Conservation (phyloP, 2,329 filamentous ascomycete genomes). For the Beauveria sp. region DNA sequence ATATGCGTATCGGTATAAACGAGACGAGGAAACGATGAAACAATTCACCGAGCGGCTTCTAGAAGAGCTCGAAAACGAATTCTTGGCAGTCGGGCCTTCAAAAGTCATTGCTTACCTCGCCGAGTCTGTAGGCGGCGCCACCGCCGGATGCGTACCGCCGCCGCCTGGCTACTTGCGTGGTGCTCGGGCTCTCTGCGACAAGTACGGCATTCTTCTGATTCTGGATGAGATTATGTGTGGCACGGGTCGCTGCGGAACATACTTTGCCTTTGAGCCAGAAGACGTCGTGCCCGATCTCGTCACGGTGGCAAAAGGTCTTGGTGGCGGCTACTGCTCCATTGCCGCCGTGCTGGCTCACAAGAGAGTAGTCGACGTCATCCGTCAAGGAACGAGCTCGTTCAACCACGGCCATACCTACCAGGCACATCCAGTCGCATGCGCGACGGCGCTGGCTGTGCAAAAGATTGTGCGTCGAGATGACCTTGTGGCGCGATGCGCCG, state of each 20-base stretch:
- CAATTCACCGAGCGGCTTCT: constrained; percentile 33
- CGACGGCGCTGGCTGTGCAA: constrained; percentile 31
- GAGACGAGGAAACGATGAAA: constrained; percentile 26
- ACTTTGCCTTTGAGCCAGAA: constrained; percentile 36
- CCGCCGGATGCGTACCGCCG: constrained; percentile 43
- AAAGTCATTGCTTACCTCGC: constrained; percentile 42
- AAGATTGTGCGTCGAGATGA: constrained; percentile 26
- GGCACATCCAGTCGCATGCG: constrained; percentile 29
- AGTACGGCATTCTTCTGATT: constrained; percentile 47
- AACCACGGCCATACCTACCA: constrained; percentile 50
- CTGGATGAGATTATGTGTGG: constrained; percentile 62
- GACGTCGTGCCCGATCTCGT: constrained; percentile 43
- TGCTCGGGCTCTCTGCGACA: constrained; percentile 44
- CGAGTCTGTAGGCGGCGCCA: constrained; percentile 41
- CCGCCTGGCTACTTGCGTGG: constrained; percentile 47
- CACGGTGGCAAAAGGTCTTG: constrained; percentile 52
- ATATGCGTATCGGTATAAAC: constrained; percentile 17
- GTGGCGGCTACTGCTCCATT: constrained; percentile 47
- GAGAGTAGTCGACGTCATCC: constrained; percentile 40
- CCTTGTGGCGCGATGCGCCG: constrained; percentile 24
- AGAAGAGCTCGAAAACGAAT: constrained; percentile 39
- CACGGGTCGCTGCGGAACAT: constrained; percentile 47
- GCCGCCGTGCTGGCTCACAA: constrained; percentile 44
- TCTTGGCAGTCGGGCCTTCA: constrained; percentile 35
- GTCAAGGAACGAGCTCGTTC: constrained; percentile 40